Evolutionary conservation across 78 protist genomes (phyloP).

Genomic region (Cavenderia fasciculata): DNA sequence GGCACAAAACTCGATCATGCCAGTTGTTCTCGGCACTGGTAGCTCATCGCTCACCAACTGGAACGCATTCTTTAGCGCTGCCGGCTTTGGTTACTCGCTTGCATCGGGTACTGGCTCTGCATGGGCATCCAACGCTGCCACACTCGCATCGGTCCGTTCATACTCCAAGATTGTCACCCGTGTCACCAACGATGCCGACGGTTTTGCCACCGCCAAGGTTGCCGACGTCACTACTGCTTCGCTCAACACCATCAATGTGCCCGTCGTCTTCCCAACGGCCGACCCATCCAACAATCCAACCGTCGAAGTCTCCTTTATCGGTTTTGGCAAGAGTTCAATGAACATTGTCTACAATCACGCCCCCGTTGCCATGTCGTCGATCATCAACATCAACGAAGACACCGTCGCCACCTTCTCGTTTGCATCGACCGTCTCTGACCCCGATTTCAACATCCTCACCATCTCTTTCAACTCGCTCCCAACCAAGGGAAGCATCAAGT

Average conservation of each 20-base stretch:
- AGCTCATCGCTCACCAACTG: not conserved
- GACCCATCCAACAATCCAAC: not conserved
- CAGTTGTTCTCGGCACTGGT: conserved; percentile 7
- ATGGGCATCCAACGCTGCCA: not conserved
- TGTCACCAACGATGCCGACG: too few species aligned
- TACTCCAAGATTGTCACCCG: not conserved
- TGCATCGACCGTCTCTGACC: conserved; percentile 25
- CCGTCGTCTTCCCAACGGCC: not conserved
- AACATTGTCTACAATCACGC: not conserved
- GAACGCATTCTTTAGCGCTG: not conserved
- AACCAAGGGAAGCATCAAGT: not conserved
- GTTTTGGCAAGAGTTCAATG: not conserved
- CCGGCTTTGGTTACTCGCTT: not conserved
- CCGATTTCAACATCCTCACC: conserved; percentile 16
- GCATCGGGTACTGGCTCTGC: not conserved
- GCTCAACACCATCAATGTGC: not conserved
- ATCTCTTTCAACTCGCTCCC: not conserved
- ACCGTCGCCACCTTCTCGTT: conserved; percentile 1
- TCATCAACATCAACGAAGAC: not conserved
- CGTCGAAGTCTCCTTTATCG: not conserved
- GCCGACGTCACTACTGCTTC: too few species aligned
- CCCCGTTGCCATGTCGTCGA: not conserved
- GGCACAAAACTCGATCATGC: not conserved
- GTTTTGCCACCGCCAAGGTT: too few species aligned
- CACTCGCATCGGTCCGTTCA: not conserved